Evolutionary conservation across 2,329 filamentous ascomycete species (phyloP).

Genomic region (Colletotrichum somersetense): DNA sequence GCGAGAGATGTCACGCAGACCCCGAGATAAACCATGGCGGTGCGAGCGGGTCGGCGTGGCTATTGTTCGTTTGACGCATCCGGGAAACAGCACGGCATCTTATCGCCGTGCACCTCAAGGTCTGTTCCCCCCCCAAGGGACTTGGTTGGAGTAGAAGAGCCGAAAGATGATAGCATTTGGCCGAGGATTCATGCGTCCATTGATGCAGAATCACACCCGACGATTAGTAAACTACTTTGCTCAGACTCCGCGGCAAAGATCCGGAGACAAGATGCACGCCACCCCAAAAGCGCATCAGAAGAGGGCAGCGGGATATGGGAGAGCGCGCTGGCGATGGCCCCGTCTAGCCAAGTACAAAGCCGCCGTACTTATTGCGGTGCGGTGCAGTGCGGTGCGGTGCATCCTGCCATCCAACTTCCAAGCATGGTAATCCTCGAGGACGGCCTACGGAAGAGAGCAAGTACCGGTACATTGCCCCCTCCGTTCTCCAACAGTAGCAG

Average conservation of each 20-base stretch:
- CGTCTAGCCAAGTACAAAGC: slow-evolving; percentile 5
- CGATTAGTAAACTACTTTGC: background rate
- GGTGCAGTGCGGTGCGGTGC: background rate
- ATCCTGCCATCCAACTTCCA: background rate
- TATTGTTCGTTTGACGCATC: slow-evolving; percentile 26
- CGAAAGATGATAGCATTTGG: slow-evolving; percentile 39
- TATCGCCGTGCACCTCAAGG: slow-evolving; percentile 29
- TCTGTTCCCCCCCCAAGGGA: background rate
- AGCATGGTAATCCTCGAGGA: background rate
- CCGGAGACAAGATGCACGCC: slow-evolving; percentile 18
- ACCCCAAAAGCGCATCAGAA: slow-evolving; percentile 5
- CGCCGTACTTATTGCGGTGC: background rate
- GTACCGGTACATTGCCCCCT: slow-evolving; percentile 46
- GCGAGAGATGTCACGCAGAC: slow-evolving; percentile 6
- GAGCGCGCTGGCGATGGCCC: background rate
- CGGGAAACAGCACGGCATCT: slow-evolving; percentile 36
- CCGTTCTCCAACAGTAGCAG: slow-evolving; percentile 39
- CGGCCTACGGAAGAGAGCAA: slow-evolving; percentile 12
- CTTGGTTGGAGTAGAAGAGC: slow-evolving; percentile 14
- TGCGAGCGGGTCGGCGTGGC: background rate
- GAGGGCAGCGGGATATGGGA: slow-evolving; percentile 15
- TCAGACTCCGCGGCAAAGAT: slow-evolving; percentile 33
- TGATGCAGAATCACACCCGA: background rate
- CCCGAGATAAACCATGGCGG: slow-evolving; percentile 17
- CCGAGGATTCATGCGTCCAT: slow-evolving; percentile 35